Base-by-base conservation (phyloP, 2,329 filamentous ascomycete species). In the Truncatella angustata region DNA sequence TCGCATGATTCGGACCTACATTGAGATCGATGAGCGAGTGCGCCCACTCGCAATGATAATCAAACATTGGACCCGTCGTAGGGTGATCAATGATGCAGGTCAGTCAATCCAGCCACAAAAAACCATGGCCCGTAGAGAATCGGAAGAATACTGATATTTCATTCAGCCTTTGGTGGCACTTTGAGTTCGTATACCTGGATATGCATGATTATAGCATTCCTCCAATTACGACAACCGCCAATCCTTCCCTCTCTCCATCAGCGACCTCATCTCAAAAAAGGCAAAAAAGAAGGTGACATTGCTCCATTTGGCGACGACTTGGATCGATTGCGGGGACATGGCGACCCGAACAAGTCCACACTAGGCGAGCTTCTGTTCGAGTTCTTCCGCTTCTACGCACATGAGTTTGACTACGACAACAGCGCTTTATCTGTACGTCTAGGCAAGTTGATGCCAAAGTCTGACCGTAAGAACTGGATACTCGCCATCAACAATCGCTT, bases 181-280 rank as follows among this genome's bases (percentile, higher is more conserved):
- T 79, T 99, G 54, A 97, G 93, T 70, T 99, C 94, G 16, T 99
- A 99, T 67, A 97, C 94, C 20, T 99, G 94, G 94, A 97, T 97
- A 67, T 99, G 94, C 71, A 84, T 99, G 79, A 96, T 97, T 60
- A 88, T 99, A 66, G 95, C 91, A 60, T 99, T 97, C 65, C 80
- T 99, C 23, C 94, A 99, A 71, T 88, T 91, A 48, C 85, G 91
- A 62, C 80, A 87, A 54, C 89, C 91, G 14, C 89, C 93, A 0
- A 83, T 99, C 50, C 73, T 99, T 20, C 94, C 94, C 4, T 85
- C 89, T 14, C 77, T 99, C 30, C 94, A 97, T 66, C 86, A 91
- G 64, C 79, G 83, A 20, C 78, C 82, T 4, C 80, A 86, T 59
- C 76, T 85, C 58, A 83, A 83, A 60, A 73, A 81, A 49, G 72